These are phyloP conservation scores for Citrus inodora DNA, from an alignment of 345 rosid genomes.

Conservation along the genomic window DNA sequence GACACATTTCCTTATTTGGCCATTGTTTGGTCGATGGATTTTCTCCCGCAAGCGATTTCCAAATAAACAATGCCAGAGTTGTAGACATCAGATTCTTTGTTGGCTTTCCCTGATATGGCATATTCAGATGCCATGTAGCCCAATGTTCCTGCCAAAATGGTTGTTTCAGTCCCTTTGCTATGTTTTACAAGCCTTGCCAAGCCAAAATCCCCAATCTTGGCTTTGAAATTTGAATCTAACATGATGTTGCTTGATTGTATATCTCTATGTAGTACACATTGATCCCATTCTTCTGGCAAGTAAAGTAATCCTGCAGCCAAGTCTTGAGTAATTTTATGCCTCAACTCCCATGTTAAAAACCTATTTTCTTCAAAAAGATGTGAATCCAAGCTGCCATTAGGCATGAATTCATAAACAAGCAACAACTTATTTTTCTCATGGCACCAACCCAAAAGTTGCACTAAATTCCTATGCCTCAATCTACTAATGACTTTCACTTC, in stretches of 20 bases:
- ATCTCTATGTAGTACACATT: slow-evolving; percentile 16
- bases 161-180: slow-evolving; percentile 6
- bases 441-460: slow-evolving; percentile 31
- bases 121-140: slow-evolving; percentile 22
- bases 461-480: slow-evolving; percentile 14
- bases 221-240: slow-evolving; percentile 16
- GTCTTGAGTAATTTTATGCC: slow-evolving; percentile 5
- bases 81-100: slow-evolving; percentile 30
- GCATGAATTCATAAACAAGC: slow-evolving; percentile 14
- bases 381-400: slow-evolving; percentile 15
- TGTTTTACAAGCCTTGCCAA: slow-evolving; percentile 13
- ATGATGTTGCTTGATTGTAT: slow-evolving; percentile 23
- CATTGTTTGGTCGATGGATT: neutral
- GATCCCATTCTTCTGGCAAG: slow-evolving; percentile 18
- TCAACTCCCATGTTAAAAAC: slow-evolving; percentile 13
- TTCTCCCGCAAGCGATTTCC: slow-evolving; percentile 28
- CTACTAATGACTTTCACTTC: slow-evolving; percentile 30
- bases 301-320: slow-evolving; percentile 18
- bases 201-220: slow-evolving; percentile 21
- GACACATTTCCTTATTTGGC: neutral
- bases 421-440: slow-evolving; percentile 18
- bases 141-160: slow-evolving; percentile 15
- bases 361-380: slow-evolving; percentile 6
- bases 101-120: slow-evolving; percentile 9
- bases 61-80: slow-evolving; percentile 34